Evolutionary conservation across 768 basidiomycete genomes (phyloP).

Genomic region (Rhizopogon sp.): DNA sequence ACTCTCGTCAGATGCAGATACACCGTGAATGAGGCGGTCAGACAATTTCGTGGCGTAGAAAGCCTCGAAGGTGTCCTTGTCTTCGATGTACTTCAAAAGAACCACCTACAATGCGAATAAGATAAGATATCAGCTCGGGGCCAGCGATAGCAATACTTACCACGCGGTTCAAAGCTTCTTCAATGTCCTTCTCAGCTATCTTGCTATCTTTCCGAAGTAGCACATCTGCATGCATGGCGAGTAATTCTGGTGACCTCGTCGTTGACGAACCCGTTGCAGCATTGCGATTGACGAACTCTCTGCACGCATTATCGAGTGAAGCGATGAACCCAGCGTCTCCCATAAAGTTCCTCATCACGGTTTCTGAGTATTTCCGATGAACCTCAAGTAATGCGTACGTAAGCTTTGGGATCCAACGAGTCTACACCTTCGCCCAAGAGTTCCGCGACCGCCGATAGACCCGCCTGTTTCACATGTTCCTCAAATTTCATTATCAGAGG

Average conservation of each 20-base stretch:
- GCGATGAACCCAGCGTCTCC: constrained; percentile 93
- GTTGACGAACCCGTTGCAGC: constrained; percentile 79
- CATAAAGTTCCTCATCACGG: constrained; percentile 82
- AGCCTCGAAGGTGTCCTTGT: constrained; percentile 99
- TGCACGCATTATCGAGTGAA: constrained; percentile 89
- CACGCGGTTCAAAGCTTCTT: constrained; percentile 85
- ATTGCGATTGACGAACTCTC: constrained; percentile 94
- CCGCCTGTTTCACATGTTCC: constrained; percentile 91
- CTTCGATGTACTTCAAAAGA: constrained; percentile 95
- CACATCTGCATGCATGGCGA: constrained; percentile 89
- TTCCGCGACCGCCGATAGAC: constrained; percentile 76
- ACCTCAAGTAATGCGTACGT: constrained; percentile 92
- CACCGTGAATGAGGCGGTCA: constrained; percentile 85
- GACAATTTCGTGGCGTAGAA: constrained; percentile 95
- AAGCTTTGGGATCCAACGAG: constrained; percentile 56
- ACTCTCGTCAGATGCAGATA: constrained; percentile 92
- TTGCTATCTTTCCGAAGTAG: constrained; percentile 93
- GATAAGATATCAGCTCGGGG: constrained; percentile 5
- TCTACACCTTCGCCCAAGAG: constrained; percentile 40
- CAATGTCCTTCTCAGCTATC: constrained; percentile 86
- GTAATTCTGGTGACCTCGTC: constrained; percentile 84
- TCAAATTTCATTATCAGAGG: constrained; percentile 90
- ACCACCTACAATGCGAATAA: constrained; percentile 62
- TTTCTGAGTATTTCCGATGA: constrained; percentile 87
- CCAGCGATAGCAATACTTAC: constrained; percentile 39